These are phyloP conservation scores for Ceratobasidium sp. DNA, from an alignment of 1,284 basidiomycete genomes.

Conservation along the genomic window DNA sequence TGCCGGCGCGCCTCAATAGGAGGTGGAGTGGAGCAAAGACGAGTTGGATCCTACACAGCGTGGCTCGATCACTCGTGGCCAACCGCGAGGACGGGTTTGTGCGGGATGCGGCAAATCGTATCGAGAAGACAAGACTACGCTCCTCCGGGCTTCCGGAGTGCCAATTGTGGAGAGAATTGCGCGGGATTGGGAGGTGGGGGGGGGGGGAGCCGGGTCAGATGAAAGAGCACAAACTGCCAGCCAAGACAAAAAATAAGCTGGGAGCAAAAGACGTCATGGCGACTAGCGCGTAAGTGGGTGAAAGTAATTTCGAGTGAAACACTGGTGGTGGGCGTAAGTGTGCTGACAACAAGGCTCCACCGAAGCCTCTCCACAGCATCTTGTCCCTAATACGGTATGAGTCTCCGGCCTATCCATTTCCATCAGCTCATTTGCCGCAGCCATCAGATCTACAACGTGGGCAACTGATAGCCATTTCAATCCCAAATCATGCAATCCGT, in stretches of 20 bases:
- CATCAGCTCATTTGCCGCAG: slow-evolving; percentile 24
- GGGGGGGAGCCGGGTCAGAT: no score
- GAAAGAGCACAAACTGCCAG: no score
- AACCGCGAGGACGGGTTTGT: slow-evolving; percentile 27
- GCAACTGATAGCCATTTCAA: slow-evolving; percentile 22
- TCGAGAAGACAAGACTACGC: not conserved
- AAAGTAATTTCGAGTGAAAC: slow-evolving; percentile 34
- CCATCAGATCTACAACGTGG: slow-evolving; percentile 33
- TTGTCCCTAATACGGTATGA: not conserved
- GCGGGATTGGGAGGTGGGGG: no score
- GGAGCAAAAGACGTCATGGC: slow-evolving; percentile 35
- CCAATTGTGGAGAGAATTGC: no score
- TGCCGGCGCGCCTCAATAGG: slow-evolving; percentile 29
- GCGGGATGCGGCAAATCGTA: slow-evolving; percentile 24
- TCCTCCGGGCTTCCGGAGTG: no score
- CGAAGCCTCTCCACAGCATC: slow-evolving; percentile 11
- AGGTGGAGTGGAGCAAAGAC: slow-evolving; percentile 36
- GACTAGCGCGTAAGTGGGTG: slow-evolving; percentile 28
- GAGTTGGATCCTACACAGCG: slow-evolving; percentile 36
- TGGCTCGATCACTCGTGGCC: slow-evolving; percentile 39
- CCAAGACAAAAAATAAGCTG: slow-evolving; percentile 2
- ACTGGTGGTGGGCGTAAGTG: not conserved
- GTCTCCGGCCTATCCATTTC: slow-evolving; percentile 1
- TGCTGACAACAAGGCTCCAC: slow-evolving; percentile 18
- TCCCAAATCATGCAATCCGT: slow-evolving; percentile 18